Conservation (phyloP, 2,329 filamentous ascomycete genomes). For the Penicillium sumatraense region DNA sequence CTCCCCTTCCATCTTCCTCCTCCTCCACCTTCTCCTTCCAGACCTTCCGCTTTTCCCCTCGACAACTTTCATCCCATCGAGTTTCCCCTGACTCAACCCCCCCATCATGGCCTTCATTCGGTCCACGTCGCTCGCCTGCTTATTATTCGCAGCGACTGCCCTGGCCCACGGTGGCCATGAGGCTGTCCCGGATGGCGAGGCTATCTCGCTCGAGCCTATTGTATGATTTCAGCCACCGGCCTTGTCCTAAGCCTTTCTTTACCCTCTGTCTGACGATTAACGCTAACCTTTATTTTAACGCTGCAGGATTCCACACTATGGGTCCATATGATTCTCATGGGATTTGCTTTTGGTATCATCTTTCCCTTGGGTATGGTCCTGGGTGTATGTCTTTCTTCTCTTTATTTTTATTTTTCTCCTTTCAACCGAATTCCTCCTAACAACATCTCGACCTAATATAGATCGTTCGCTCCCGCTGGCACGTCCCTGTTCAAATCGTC, state of each 20-base stretch:
- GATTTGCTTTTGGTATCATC: constrained; percentile 84
- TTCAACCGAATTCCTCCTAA: not conserved
- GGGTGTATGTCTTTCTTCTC: constrained; percentile 63
- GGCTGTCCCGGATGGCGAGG: constrained; percentile 69
- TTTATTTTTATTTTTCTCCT: not conserved
- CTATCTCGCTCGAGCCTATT: constrained; percentile 73
- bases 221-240: constrained; percentile 52
- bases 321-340: constrained; percentile 90
- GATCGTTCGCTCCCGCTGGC: constrained; percentile 90
- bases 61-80: not conserved
- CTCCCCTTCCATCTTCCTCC: too few relatives aligned
- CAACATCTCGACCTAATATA: constrained; percentile 46
- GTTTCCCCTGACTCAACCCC: not conserved
- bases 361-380: constrained; percentile 96
- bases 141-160: constrained; percentile 31
- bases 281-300: constrained; percentile 1
- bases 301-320: constrained; percentile 78
- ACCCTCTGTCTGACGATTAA: not conserved
- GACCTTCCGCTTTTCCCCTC: constrained; percentile 12
- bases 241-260: too few relatives aligned
- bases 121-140: constrained; percentile 22
- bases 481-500: constrained; percentile 83
- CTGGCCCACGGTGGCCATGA: constrained; percentile 60
- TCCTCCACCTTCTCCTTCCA: too few relatives aligned
- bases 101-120: constrained; percentile 21